phyloP scores from a whole-genome alignment of 208 protist species.

The Leishmania aethiopica region DNA sequence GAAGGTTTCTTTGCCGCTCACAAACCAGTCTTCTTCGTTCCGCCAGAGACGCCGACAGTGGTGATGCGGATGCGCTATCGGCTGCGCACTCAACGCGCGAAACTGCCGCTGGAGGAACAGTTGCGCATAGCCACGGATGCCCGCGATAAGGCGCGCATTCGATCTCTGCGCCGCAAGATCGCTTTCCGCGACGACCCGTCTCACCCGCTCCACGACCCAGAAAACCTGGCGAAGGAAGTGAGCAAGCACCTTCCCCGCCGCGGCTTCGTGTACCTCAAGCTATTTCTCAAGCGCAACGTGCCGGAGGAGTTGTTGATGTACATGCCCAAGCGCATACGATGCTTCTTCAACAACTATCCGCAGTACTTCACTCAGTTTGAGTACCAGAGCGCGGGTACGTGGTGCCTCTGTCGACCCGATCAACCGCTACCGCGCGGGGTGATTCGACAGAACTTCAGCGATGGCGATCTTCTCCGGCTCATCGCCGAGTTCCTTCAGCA shows the following conservation, averaged over 20 bases:
- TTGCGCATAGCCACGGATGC: constrained; percentile 64
- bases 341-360: constrained; percentile 85
- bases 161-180: constrained; percentile 75
- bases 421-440: constrained; percentile 83
- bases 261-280: constrained; percentile 68
- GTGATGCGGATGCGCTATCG: constrained; percentile 84
- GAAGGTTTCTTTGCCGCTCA: constrained; percentile 64
- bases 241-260: constrained; percentile 71
- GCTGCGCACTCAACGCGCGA: constrained; percentile 56
- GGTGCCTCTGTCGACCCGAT: constrained; percentile 74
- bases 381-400: constrained; percentile 67
- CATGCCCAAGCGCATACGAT: constrained; percentile 67
- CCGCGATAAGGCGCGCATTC: constrained; percentile 67
- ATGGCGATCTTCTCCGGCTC: constrained; percentile 78
- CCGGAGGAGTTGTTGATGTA: constrained; percentile 80
- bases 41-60: constrained; percentile 49
- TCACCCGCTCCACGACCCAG: constrained; percentile 88
- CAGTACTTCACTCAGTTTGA: constrained; percentile 90
- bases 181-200: constrained; percentile 84
- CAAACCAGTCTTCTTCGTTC: constrained; percentile 70
- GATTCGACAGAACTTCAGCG: constrained; percentile 76
- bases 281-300: constrained; percentile 64
- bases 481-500: constrained; percentile 78
- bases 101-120: constrained; percentile 85
- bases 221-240: constrained; percentile 87